Evolutionary conservation across 2,329 filamentous ascomycete genomes (phyloP).

Genomic region (Alternaria conjuncta): DNA sequence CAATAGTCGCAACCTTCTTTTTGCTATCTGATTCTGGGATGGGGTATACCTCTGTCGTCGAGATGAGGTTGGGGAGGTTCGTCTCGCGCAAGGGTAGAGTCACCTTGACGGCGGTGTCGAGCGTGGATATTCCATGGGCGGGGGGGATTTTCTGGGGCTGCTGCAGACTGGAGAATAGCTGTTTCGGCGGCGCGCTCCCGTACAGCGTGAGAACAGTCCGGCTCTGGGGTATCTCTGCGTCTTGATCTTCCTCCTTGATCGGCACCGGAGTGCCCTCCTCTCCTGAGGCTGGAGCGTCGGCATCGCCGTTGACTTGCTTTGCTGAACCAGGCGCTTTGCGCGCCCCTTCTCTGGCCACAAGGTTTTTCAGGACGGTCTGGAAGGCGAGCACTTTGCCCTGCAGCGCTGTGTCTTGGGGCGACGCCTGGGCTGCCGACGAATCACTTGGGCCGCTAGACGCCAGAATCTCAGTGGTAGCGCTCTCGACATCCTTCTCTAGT

Average conservation of each 20-base stretch:
- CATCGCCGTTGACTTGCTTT: constrained; percentile 10
- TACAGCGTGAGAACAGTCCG: constrained; percentile 75
- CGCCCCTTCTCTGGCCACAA: constrained; percentile 39
- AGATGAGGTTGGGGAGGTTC: constrained; percentile 76
- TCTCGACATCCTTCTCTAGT: constrained; percentile 53
- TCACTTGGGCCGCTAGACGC: constrained; percentile 38
- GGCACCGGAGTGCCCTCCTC: constrained; percentile 19
- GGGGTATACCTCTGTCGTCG: constrained; percentile 70
- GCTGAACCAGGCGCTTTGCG: constrained; percentile 19
- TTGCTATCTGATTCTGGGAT: constrained; percentile 49
- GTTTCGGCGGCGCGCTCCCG: constrained; percentile 74
- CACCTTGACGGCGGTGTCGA: constrained; percentile 52
- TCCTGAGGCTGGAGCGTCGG: constrained; percentile 10
- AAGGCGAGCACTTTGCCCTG: constrained; percentile 44
- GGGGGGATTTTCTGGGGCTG: constrained; percentile 53
- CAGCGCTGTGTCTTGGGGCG: constrained; percentile 45
- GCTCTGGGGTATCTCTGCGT: constrained; percentile 45
- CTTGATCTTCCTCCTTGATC: constrained; percentile 31
- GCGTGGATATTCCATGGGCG: constrained; percentile 40
- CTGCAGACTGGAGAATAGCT: constrained; percentile 86
- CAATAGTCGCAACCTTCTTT: constrained; percentile 69
- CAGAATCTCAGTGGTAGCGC: constrained; percentile 49
- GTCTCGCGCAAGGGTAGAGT: constrained; percentile 65
- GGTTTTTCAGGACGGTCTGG: constrained; percentile 36
- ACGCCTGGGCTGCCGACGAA: constrained; percentile 29